A percentile compares a stretch with the other conserved stretches of the same genome.
phyloP scores from a whole-genome alignment of 495 filamentous ascomycete genomes.

The Daldinia decipiens region DNA sequence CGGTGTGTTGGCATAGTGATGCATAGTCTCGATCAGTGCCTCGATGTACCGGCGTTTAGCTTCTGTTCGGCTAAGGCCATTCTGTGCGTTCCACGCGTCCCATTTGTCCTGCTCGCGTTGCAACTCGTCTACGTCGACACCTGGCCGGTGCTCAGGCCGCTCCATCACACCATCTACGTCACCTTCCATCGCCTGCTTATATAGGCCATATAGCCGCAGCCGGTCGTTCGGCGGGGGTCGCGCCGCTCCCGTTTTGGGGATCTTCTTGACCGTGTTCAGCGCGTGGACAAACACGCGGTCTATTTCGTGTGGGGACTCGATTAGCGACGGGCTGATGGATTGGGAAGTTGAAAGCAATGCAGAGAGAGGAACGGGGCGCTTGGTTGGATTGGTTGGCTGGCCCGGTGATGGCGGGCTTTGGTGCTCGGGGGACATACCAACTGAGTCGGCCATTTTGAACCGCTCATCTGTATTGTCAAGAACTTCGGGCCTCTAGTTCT shows the following conservation, averaged over 20 bases:
- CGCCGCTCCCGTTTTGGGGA: conserved; percentile 88
- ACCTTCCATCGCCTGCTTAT: conserved; percentile 99
- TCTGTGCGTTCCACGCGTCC: conserved; percentile 94
- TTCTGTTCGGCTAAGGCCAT: conserved; percentile 83
- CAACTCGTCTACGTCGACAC: conserved; percentile 55
- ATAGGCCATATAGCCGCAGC: conserved; percentile 92
- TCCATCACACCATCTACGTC: conserved; percentile 94
- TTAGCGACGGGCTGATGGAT: conserved; percentile 22
- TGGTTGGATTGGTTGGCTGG: conserved; percentile 20
- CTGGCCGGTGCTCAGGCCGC: conserved; percentile 67
- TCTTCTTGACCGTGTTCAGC: conserved; percentile 96
- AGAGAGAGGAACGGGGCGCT: conserved; percentile 27
- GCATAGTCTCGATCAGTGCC: conserved; percentile 95
- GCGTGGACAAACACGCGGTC: conserved; percentile 99
- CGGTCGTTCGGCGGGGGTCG: conserved; percentile 87
- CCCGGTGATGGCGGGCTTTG: conserved; percentile 19
- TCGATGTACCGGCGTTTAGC: conserved; percentile 94
- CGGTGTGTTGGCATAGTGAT: conserved; percentile 85
- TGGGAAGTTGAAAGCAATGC: conserved; percentile 37
- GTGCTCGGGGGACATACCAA: conserved; percentile 53
- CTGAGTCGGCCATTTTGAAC: conserved; percentile 60
- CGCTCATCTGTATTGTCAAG: conserved; percentile 32
- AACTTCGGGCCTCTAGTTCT: conserved; percentile 2
- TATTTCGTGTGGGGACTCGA: conserved; percentile 51
- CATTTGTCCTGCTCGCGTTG: conserved; percentile 70